Base-by-base conservation (phyloP, 2,329 filamentous ascomycete species). In the Ophiocordyceps camponoti-floridani region DNA sequence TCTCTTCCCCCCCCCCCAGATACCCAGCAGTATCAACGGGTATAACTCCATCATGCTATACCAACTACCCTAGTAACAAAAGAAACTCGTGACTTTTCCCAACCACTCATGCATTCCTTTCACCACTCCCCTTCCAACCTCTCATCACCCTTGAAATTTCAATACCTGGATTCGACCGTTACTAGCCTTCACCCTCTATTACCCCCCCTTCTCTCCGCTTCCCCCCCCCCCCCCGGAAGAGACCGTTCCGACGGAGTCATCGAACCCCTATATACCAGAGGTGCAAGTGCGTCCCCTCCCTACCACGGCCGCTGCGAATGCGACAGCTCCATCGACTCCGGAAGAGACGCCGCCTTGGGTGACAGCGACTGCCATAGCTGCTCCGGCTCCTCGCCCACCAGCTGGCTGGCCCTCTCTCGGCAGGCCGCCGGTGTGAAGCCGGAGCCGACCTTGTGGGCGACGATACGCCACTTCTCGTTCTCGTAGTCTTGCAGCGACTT, bases 381-480 rank as follows among this genome's bases (percentile, higher is more conserved):
- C 51, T 56, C 52, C 23, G 56, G 51, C 19, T 58, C 58, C 43
- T 66, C 69, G 33, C 64, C 67, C 38, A 64, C 54, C 40, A 88
- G 62, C 62, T 85, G 75, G 47, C 73, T 66, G 30, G 79, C 81
- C 54, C 86, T 82, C 56, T 94, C 86, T 60, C 82, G 82, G 64
- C 88, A 95, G 41, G 87, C 85, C 33, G 78, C 76, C 38, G 88
- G 84, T 35, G 86, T 91, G 58, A 94, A 93, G 42, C 88, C 87
- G 43, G 80, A 84, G 48, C 88, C 88, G 54, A 95, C 82, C 64
- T 94, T 94, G 56, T 84, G 83, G 47, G 88, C 82, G 49, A 94
- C 79, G 56, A 93, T 85, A 53, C 86, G 82, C 88, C 88, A 95
- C 59, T 86, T 86, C 61, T 94, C 87, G 64, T 82, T 84, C 58